Evolutionary conservation across 306 rosid genomes (phyloP), one percentile per base, ranked within the genome.

Genomic region (Prunus padus): DNA sequence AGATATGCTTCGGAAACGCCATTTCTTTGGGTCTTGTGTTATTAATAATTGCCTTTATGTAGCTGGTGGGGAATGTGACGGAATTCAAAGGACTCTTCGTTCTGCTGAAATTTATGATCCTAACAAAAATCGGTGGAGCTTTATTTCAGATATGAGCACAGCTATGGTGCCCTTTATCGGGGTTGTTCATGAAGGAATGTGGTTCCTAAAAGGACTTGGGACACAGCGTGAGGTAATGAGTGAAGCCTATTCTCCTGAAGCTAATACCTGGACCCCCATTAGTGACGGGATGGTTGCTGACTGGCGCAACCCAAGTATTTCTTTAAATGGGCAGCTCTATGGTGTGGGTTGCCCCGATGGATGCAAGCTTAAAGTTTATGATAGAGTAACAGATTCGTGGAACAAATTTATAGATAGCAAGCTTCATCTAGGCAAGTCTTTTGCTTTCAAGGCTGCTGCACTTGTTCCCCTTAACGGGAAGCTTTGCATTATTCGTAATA

Each of bases 21-120:
- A 96, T 77, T 85, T 89, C 30, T 96, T 96, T 42, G 99, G 99
- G 49, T 83, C 97, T 31, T 96, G 98, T 83, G 99, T 92, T 46
- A 96, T 96, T 73, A 96, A 96, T 64, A 96, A 96, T 73, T 96
- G 99, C 76, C 96, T 96, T 67, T 96, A 96, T 49, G 98, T 96
- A 63, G 98, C 99, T 16, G 99, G 99, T 51, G 99, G 99, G 84
- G 99, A 96, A 73, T 96, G 99, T 75, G 97, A 92, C 78, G 99
- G 99, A 72, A 90, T 89, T 74, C 99, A 92, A 64, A 89, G 99
- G 87, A 92, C 97, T 47, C 99, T 96, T 51, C 87, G 98, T 52
- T 92, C 99, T 67, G 98, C 96, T 67, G 99, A 96, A 86, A 87
- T 96, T 63, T 96, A 92, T 47, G 99, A 96, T 37, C 99, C 98